Percentiles rank a stretch among this genome's conserved stretches.
These are phyloP conservation scores for Ramaria rubella DNA, from an alignment of 768 basidiomycete species.

Conservation along the genomic window DNA sequence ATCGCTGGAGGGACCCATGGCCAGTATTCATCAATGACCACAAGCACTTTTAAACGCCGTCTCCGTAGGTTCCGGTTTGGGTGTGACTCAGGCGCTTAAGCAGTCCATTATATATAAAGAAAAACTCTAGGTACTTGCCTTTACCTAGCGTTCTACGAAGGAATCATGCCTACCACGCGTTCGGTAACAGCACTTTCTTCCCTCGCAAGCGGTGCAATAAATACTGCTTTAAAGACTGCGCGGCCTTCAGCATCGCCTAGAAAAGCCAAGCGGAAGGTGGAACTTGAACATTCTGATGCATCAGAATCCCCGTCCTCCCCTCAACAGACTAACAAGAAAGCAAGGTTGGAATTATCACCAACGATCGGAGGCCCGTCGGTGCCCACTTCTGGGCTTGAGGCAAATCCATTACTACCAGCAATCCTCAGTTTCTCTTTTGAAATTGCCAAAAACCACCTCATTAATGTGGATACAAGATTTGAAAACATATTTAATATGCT, in stretches of 20 bases:
- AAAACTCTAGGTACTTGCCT: neutral
- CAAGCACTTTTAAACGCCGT: too few relatives aligned
- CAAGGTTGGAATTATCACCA: neutral
- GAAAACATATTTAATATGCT: conserved; percentile 55
- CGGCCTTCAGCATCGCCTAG: neutral
- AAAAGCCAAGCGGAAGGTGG: neutral
- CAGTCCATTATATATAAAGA: neutral
- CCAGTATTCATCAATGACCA: too few relatives aligned
- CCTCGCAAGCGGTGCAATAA: neutral
- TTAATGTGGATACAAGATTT: conserved; percentile 63
- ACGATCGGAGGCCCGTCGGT: neutral
- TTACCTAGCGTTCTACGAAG: neutral
- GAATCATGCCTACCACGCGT: conserved; percentile 10
- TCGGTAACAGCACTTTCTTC: conserved; percentile 5
- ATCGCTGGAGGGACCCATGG: too few relatives aligned
- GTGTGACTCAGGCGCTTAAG: neutral
- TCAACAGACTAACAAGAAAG: conserved; percentile 1
- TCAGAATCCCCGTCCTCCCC: neutral
- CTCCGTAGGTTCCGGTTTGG: too few relatives aligned
- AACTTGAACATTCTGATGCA: neutral
- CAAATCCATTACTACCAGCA: conserved; percentile 51
- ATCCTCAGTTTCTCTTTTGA: conserved; percentile 70
- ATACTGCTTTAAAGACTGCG: neutral
- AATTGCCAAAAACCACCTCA: conserved; percentile 67
- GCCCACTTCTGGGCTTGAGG: neutral